phyloP scores from a whole-genome alignment of 345 rosid genomes.

The Mallotus nudiflorus region DNA sequence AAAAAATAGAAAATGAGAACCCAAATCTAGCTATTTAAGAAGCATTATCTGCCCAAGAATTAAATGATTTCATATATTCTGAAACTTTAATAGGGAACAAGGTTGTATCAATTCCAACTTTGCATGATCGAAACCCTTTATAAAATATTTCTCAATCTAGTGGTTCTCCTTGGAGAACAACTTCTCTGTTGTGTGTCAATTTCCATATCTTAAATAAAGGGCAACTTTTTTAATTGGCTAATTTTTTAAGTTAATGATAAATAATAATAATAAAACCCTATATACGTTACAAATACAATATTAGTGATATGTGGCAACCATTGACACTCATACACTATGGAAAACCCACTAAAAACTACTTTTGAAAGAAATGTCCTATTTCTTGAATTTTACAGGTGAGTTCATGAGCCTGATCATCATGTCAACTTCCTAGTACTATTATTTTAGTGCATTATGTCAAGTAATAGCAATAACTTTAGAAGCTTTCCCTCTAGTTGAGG shows the following conservation, averaged over 20 bases:
- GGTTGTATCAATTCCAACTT: conserved; percentile 10
- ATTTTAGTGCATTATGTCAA: not conserved
- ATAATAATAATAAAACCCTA: no score
- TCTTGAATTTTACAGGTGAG: no score
- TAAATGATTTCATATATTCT: not conserved
- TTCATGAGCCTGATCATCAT: no score
- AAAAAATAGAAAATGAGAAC: not conserved
- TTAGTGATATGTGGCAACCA: conserved; percentile 14
- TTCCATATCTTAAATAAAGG: not conserved
- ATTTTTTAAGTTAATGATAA: not conserved
- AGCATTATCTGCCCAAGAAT: not conserved
- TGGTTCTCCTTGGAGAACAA: conserved; percentile 15
- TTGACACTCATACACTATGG: conserved; percentile 9
- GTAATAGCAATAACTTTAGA: not conserved
- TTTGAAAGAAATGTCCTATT: not conserved
- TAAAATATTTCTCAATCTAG: not conserved
- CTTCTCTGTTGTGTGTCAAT: not conserved
- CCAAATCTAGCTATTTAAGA: not conserved
- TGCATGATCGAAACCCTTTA: conserved; percentile 8
- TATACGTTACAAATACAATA: not conserved
- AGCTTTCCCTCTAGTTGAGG: no score
- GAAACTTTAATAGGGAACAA: not conserved
- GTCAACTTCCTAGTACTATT: not conserved
- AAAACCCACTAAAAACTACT: conserved; percentile 4
- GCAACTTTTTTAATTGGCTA: not conserved